A percentile compares a stretch with the other conserved stretches of the same genome.
Evolutionary conservation across 257 asterid genomes (phyloP).

Genomic region (Cordia subcordata): DNA sequence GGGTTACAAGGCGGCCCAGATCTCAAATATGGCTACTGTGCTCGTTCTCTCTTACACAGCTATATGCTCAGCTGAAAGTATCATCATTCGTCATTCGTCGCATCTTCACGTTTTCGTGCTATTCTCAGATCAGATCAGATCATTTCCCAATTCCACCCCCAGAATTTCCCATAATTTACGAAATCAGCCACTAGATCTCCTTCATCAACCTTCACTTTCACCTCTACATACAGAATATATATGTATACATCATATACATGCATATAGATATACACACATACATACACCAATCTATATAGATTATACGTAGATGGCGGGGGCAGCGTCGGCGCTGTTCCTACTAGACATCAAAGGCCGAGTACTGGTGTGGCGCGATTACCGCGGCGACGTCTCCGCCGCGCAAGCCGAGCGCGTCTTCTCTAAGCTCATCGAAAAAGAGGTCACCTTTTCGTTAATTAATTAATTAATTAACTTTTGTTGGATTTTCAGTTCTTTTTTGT

Average conservation of each 20-base stretch:
- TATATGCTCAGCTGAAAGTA: too few species aligned
- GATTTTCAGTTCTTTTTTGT: background rate
- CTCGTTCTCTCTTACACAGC: too few species aligned
- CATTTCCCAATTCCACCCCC: too few species aligned
- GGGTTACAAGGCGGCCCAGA: too few species aligned
- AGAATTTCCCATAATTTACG: background rate
- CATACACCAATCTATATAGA: too few species aligned
- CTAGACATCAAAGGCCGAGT: constrained; percentile 76
- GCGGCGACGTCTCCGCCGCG: constrained; percentile 68
- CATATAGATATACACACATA: background rate
- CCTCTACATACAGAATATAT: background rate
- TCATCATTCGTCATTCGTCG: too few species aligned
- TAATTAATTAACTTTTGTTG: too few species aligned
- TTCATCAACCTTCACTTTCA: constrained; percentile 2
- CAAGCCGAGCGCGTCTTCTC: constrained; percentile 86
- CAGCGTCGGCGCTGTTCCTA: constrained; percentile 95
- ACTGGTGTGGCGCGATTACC: constrained; percentile 88
- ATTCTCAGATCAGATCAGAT: too few species aligned
- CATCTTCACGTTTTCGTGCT: too few species aligned
- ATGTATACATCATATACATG: background rate
- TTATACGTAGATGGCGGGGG: constrained; percentile 66
- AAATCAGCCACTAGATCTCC: background rate
- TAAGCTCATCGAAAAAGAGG: constrained; percentile 37
- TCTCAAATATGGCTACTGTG: too few species aligned
- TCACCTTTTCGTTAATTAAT: background rate